Base-by-base conservation (phyloP, 495 filamentous ascomycete species). In the Lichenothelia convexa region DNA sequence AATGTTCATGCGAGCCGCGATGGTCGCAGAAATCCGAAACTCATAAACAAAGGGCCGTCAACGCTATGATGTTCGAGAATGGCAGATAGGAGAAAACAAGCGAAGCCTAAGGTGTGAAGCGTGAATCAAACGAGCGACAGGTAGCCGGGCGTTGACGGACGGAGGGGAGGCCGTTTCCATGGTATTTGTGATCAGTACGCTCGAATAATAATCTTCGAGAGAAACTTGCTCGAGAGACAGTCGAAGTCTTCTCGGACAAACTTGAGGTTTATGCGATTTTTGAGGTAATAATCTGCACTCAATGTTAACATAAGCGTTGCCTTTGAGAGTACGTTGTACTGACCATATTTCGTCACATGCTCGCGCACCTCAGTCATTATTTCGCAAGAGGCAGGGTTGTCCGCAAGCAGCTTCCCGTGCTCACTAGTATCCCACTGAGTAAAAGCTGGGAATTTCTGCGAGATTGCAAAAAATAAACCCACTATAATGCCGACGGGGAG, bases 401-500 rank as follows among this genome's bases (percentile, higher is more conserved):
- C 87, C 59, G 81, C 75, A 34, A 93, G 67, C 35, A 87, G 53
- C 38, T 87, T 75, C 38, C 86, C 81, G 49, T 93, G 85, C 57
- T 85, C 77, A 38, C 71, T 64, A 1, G 80, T 82, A 45, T 93
- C 84, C 85, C 85, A 93, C 45, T 93, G 85, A 36, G 69, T 75
- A 51, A 93, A 80, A 3, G 81, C 68, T 5, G 85, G 85, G 31
- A 93, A 65, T 59, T 93, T 91, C 58, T 91, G 83, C 4, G 84
- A 92, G 55, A 93, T 93, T 48, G 85, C 85, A 44, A 84, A 78
- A 75, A 93, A 93, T 21, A 93, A 67, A 21, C 85, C 83, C 35
- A 89, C 83, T 47, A 93, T 89, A 55, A 93, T 84, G 42, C 84
- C 85, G 35, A 93, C 85, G 1, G 85, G 85, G 21, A 78, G 85